Conservation (phyloP, 2,329 filamentous ascomycete genomes). For the Fusarium albidum region DNA sequence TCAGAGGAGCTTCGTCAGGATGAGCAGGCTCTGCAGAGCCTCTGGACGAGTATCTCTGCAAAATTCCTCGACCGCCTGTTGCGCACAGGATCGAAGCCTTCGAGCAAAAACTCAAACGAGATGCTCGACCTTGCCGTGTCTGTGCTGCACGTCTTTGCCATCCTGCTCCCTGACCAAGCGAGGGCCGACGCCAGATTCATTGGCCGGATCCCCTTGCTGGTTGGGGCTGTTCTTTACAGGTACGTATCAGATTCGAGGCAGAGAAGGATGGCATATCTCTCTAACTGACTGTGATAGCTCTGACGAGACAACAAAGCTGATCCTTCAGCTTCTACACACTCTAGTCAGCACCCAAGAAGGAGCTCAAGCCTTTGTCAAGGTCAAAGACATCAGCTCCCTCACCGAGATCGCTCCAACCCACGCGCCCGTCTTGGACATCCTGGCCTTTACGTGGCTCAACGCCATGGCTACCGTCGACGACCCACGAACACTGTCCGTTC, state of each 20-base stretch:
- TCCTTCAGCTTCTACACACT: slow-evolving; percentile 65
- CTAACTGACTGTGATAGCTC: slow-evolving; percentile 52
- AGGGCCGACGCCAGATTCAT: slow-evolving; percentile 57
- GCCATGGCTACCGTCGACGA: slow-evolving; percentile 47
- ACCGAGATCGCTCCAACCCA: slow-evolving; percentile 65
- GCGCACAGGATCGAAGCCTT: slow-evolving; percentile 56
- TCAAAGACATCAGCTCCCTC: slow-evolving; percentile 63
- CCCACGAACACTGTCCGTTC: slow-evolving; percentile 42
- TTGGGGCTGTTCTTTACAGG: slow-evolving; percentile 63
- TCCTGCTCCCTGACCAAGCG: slow-evolving; percentile 61
- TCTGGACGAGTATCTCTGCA: slow-evolving; percentile 69
- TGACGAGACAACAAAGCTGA: slow-evolving; percentile 58
- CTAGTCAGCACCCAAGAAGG: slow-evolving; percentile 63
- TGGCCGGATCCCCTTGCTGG: slow-evolving; percentile 61
- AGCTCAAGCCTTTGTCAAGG: slow-evolving; percentile 54
- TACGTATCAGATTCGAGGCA: slow-evolving; percentile 38
- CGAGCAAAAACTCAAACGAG: slow-evolving; percentile 58
- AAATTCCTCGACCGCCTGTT: slow-evolving; percentile 72
- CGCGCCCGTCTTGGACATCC: slow-evolving; percentile 61
- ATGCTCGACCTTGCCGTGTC: slow-evolving; percentile 71
- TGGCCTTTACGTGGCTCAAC: slow-evolving; percentile 66
- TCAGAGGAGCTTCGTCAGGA: slow-evolving; percentile 60
- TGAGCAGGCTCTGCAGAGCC: slow-evolving; percentile 51
- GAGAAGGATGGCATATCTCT: neutral
- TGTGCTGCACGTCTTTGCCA: slow-evolving; percentile 68